Conservation (phyloP, 371 early-diverging fungal genomes). For the Smittium mucronatum region DNA sequence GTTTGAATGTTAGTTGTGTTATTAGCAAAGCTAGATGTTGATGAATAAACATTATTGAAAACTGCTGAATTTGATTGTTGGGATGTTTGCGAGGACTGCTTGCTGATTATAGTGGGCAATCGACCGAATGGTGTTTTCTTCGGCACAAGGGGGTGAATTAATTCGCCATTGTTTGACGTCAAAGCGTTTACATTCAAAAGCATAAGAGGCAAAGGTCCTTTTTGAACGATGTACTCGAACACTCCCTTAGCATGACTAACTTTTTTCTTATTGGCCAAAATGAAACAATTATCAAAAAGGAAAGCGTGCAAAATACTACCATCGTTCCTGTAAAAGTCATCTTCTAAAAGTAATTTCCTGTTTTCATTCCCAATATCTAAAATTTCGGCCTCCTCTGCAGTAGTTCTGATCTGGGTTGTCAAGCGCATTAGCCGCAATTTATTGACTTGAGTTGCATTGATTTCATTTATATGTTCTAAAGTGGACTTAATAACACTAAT, state of each 20-base stretch:
- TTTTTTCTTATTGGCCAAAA: slow-evolving; percentile 24
- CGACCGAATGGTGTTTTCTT: slow-evolving; percentile 7
- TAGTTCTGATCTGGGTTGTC: slow-evolving; percentile 25
- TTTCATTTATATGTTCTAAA: slow-evolving; percentile 39
- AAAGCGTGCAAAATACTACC: slow-evolving; percentile 26
- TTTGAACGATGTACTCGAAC: slow-evolving; percentile 24
- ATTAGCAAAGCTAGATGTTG: slow-evolving; percentile 9
- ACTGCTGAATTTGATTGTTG: not conserved
- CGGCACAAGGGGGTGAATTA: slow-evolving; percentile 18
- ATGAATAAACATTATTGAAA: slow-evolving; percentile 5
- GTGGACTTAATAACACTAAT: slow-evolving; percentile 29
- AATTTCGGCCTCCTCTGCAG: slow-evolving; percentile 20
- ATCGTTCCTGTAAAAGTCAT: slow-evolving; percentile 18
- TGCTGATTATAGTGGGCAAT: not conserved
- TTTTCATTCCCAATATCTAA: slow-evolving; percentile 24
- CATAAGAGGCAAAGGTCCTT: slow-evolving; percentile 27
- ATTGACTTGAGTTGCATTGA: slow-evolving; percentile 41
- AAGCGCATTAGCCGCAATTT: slow-evolving; percentile 37
- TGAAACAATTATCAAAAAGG: slow-evolving; percentile 30
- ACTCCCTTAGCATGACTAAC: slow-evolving; percentile 24
- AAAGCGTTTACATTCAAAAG: slow-evolving; percentile 23
- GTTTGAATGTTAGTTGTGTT: not conserved
- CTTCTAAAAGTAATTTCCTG: slow-evolving; percentile 25
- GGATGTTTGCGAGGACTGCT: slow-evolving; percentile 12
- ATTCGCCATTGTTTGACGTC: slow-evolving; percentile 11